phyloP scores from a whole-genome alignment of 805 yeast genomes.

The Candida gorgasii region DNA sequence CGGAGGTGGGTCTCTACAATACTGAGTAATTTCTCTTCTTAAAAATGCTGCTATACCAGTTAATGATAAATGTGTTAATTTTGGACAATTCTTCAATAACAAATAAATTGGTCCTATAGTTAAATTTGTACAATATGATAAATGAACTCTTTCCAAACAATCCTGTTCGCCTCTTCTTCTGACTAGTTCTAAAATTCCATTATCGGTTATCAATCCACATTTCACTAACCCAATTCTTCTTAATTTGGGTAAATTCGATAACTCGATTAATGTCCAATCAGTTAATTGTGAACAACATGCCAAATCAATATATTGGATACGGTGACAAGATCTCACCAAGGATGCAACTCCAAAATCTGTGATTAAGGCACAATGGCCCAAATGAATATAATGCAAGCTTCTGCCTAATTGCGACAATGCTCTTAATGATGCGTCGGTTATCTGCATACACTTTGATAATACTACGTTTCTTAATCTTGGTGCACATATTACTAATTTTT shows the following conservation, averaged over 20 bases:
- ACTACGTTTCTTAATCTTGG: conserved; percentile 88
- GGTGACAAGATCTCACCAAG: conserved; percentile 73
- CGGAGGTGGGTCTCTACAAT: conserved; percentile 89
- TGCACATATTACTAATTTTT: conserved; percentile 68
- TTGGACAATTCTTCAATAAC: conserved; percentile 77
- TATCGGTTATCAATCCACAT: conserved; percentile 84
- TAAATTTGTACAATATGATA: conserved; percentile 84
- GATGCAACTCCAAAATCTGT: conserved; percentile 85
- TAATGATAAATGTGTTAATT: conserved; percentile 83
- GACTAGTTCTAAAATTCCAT: conserved; percentile 70
- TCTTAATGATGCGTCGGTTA: conserved; percentile 78
- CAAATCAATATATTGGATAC: conserved; percentile 89
- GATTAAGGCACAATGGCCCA: conserved; percentile 90
- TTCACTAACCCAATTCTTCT: conserved; percentile 93
- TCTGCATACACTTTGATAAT: conserved; percentile 81
- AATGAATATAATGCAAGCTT: conserved; percentile 82
- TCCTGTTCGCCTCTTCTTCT: conserved; percentile 71
- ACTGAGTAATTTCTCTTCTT: conserved; percentile 78
- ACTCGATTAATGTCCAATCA: conserved; percentile 73
- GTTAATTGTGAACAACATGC: conserved; percentile 93
- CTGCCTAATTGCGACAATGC: conserved; percentile 74
- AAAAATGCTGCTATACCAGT: conserved; percentile 93
- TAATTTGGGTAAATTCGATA: conserved; percentile 74
- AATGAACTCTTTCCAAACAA: conserved; percentile 87
- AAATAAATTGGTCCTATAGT: conserved; percentile 76